These are phyloP conservation scores for Stephania cephalantha DNA, from an alignment of 164 flowering plant species.

Conservation along the genomic window DNA sequence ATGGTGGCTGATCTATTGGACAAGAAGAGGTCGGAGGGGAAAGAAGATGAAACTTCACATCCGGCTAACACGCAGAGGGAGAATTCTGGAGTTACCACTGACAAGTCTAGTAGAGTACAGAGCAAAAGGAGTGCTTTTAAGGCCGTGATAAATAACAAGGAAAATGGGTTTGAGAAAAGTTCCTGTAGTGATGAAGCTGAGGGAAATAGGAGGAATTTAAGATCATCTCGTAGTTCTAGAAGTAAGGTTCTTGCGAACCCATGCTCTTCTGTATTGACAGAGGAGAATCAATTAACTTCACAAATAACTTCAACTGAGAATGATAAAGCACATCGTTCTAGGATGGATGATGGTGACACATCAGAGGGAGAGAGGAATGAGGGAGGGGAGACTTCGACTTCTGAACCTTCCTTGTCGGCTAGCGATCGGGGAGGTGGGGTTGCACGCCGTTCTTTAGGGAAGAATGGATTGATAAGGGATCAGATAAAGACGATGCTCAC, in stretches of 20 bases:
- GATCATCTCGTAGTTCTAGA: constrained; percentile 19
- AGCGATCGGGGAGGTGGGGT: constrained; percentile 25
- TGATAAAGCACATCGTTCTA: constrained; percentile 22
- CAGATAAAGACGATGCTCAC: constrained; percentile 43
- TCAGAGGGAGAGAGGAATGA: constrained; percentile 25
- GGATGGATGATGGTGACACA: constrained; percentile 38
- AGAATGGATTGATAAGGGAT: constrained; percentile 48
- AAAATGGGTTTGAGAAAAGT: constrained; percentile 21
- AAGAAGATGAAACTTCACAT: constrained; percentile 30
- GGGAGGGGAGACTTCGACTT: constrained; percentile 24
- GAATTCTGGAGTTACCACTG: constrained; percentile 29
- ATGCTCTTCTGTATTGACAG: constrained; percentile 19
- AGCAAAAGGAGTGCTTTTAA: constrained; percentile 78
- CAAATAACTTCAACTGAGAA: constrained; percentile 26
- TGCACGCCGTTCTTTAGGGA: background rate
- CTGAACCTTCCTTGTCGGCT: constrained; percentile 19
- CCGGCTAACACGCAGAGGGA: constrained; percentile 29
- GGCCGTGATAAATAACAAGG: constrained; percentile 50
- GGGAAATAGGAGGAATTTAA: constrained; percentile 22
- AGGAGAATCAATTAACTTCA: constrained; percentile 24
- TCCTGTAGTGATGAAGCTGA: constrained; percentile 23
- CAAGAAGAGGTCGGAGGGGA: constrained; percentile 29
- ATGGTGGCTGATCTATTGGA: constrained; percentile 21
- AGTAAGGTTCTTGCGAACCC: constrained; percentile 24
- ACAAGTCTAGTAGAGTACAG: constrained; percentile 55